These are phyloP conservation scores for Starmerella scarabaei DNA, from an alignment of 805 yeast genomes.

Conservation along the genomic window DNA sequence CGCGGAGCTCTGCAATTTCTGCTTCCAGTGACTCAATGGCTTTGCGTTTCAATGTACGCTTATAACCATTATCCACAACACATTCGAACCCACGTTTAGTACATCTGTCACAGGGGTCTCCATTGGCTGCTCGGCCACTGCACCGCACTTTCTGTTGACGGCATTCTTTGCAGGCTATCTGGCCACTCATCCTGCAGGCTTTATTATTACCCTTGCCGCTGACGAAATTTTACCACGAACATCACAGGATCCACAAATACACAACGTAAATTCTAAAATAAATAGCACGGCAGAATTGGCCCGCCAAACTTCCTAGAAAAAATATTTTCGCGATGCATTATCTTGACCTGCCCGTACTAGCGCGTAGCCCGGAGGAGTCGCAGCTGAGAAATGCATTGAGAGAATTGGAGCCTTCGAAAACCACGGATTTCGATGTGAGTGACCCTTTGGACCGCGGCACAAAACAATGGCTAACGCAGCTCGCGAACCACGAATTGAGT, in stretches of 20 bases:
- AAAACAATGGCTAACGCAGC: slow-evolving; percentile 26
- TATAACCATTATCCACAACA: slow-evolving; percentile 64
- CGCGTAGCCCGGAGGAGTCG: slow-evolving; percentile 14
- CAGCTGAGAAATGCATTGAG: slow-evolving; percentile 13
- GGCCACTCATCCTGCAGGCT: slow-evolving; percentile 7
- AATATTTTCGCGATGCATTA: slow-evolving; percentile 14
- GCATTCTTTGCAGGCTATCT: slow-evolving; percentile 79
- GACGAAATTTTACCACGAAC: no score
- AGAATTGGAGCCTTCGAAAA: slow-evolving; percentile 9
- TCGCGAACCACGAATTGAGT: slow-evolving; percentile 27
- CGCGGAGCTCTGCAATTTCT: slow-evolving; percentile 58
- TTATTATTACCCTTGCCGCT: neutral
- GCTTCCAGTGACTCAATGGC: slow-evolving; percentile 43
- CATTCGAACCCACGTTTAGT: slow-evolving; percentile 55
- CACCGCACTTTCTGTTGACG: slow-evolving; percentile 66
- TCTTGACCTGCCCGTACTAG: slow-evolving; percentile 25
- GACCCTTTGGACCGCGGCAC: slow-evolving; percentile 18
- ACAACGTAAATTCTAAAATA: no score
- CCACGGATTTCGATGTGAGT: slow-evolving; percentile 13
- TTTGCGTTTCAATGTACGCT: slow-evolving; percentile 72
- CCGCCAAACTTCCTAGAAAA: no score
- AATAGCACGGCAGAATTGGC: no score
- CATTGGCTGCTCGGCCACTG: slow-evolving; percentile 38
- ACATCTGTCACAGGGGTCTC: slow-evolving; percentile 71
- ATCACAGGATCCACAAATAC: no score